phyloP scores from a whole-genome alignment of 345 rosid genomes.

The Linum trigynum region DNA sequence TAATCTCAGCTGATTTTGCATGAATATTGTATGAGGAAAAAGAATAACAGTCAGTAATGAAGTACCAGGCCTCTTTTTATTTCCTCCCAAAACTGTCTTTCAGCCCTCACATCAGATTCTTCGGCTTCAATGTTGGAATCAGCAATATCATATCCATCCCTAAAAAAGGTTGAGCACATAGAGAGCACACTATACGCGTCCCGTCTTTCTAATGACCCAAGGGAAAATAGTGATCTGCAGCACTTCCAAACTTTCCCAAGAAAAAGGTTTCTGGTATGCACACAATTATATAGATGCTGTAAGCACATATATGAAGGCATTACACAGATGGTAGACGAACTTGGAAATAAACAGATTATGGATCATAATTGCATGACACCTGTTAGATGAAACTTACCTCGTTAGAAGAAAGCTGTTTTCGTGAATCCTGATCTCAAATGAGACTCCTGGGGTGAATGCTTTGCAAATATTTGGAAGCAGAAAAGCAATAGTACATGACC shows the following conservation, averaged over 20 bases:
- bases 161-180: conserved; percentile 44
- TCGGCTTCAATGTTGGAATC: conserved; percentile 23
- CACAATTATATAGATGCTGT: conserved; percentile 9
- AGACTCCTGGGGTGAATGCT: conserved; percentile 34
- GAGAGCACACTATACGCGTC: conserved; percentile 76
- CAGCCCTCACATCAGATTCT: conserved; percentile 51
- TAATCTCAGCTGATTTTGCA: conserved; percentile 9
- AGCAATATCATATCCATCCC: conserved; percentile 24
- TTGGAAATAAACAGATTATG: neutral
- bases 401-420: conserved; percentile 33
- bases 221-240: conserved; percentile 65
- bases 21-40: conserved; percentile 11
- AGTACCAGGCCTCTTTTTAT: conserved; percentile 86
- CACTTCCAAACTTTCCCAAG: conserved; percentile 62
- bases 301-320: conserved; percentile 6
- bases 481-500: conserved; percentile 65
- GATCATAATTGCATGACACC: conserved; percentile 6
- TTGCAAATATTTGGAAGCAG: conserved; percentile 64
- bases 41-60: conserved; percentile 16
- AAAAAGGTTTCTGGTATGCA: conserved; percentile 50
- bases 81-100: conserved; percentile 76
- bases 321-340: neutral
- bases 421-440: conserved; percentile 32
- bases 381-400: conserved; percentile 33
- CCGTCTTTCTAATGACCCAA: conserved; percentile 74